Conservation (phyloP, 2,329 filamentous ascomycete genomes). For the Myriosclerotinia duriaeana region DNA sequence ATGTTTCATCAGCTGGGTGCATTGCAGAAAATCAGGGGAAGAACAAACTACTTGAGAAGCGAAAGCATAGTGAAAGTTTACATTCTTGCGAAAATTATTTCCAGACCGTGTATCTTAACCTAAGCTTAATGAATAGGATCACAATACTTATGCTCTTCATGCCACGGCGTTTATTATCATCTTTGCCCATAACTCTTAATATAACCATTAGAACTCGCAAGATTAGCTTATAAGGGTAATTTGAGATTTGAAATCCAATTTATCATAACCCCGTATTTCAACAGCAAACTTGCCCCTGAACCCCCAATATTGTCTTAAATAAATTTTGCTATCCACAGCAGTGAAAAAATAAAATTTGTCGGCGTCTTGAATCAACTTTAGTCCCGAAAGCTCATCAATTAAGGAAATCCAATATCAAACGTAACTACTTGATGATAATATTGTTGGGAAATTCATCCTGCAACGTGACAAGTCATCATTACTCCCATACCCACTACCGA, state of each 20-base stretch:
- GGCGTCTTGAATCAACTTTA: no score
- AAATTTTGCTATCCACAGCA: neutral
- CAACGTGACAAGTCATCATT: neutral
- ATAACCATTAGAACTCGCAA: neutral
- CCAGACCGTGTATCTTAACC: neutral
- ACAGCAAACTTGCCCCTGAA: neutral
- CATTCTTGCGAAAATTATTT: neutral
- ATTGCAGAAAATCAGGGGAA: neutral
- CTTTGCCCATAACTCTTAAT: neutral
- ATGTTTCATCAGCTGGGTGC: neutral
- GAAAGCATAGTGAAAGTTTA: neutral
- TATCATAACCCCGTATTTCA: neutral
- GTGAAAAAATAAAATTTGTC: neutral
- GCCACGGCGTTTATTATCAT: no score
- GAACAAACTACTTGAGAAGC: neutral
- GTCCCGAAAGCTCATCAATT: neutral
- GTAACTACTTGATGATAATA: neutral
- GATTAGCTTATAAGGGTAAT: neutral
- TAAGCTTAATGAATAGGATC: neutral
- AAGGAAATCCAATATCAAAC: neutral
- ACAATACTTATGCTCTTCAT: constrained; percentile 1
- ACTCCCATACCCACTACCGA: no score
- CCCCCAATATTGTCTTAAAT: neutral
- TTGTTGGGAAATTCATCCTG: neutral
- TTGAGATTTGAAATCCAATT: neutral